phyloP scores from a whole-genome alignment of 352 stramenopile species.

The Globisporangium acanthophoron region DNA sequence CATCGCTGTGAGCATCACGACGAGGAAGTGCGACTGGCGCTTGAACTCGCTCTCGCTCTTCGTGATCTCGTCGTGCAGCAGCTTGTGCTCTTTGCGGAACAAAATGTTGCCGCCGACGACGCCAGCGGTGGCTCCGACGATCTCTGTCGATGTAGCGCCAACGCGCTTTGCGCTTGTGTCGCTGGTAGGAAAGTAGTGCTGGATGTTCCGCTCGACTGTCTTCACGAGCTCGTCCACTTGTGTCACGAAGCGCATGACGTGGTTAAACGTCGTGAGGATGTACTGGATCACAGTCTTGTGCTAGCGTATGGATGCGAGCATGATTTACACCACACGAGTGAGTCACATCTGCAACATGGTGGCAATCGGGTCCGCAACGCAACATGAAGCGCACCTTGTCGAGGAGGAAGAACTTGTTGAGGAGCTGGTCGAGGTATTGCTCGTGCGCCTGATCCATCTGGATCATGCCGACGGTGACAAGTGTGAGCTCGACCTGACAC shows the following conservation, averaged over 20 bases:
- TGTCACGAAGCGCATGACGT: slow-evolving; percentile 57
- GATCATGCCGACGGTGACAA: background rate
- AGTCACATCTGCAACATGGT: slow-evolving; percentile 1
- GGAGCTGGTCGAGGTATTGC: slow-evolving; percentile 50
- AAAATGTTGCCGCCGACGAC: background rate
- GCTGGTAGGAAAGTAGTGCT: slow-evolving; percentile 23
- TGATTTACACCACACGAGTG: background rate
- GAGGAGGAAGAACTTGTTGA: slow-evolving; percentile 66
- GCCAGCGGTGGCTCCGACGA: background rate
- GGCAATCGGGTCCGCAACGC: background rate
- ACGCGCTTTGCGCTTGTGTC: background rate
- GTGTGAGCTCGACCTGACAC: slow-evolving; percentile 9
- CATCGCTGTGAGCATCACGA: slow-evolving; percentile 71
- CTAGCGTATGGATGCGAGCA: slow-evolving; percentile 13
- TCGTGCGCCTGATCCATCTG: slow-evolving; percentile 65
- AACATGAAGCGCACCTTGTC: slow-evolving; percentile 42
- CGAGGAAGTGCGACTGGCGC: slow-evolving; percentile 58
- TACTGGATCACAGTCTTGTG: slow-evolving; percentile 61
- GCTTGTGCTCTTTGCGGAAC: slow-evolving; percentile 6
- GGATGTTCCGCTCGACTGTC: slow-evolving; percentile 38
- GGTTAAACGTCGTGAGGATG: slow-evolving; percentile 68
- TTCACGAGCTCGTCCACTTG: slow-evolving; percentile 49
- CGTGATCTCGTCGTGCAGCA: slow-evolving; percentile 29
- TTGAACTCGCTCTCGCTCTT: slow-evolving; percentile 50
- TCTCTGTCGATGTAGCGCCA: background rate